Conservation (phyloP, 176 grass and related monocot species). For the Oryza glaberrima region DNA sequence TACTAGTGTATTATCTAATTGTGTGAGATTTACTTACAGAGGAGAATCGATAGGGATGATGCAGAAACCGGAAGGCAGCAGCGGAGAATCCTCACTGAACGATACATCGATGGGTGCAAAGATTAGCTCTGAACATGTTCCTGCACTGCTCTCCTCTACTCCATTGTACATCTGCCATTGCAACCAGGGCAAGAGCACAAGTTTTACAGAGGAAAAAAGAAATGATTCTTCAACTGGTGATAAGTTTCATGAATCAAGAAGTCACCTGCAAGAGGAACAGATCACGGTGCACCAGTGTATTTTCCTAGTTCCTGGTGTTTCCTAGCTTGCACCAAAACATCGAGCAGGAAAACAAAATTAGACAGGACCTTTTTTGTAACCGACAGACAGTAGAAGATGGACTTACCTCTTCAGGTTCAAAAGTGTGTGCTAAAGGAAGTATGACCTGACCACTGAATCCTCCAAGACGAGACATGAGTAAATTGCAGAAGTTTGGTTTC, state of each 20-base stretch:
- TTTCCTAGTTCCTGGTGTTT: slow-evolving; percentile 51
- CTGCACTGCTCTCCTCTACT: slow-evolving; percentile 67
- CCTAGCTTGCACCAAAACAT: slow-evolving; percentile 48
- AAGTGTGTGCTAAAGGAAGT: slow-evolving; percentile 66
- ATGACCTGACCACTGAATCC: slow-evolving; percentile 71
- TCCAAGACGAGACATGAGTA: slow-evolving; percentile 50
- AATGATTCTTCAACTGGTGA: not conserved
- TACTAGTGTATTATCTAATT: not conserved
- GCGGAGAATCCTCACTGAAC: slow-evolving; percentile 82
- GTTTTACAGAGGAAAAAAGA: slow-evolving; percentile 1
- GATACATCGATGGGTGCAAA: slow-evolving; percentile 96
- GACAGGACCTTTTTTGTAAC: not conserved
- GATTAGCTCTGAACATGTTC: slow-evolving; percentile 84
- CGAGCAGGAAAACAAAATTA: not conserved
- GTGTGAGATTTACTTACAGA: slow-evolving; percentile 48
- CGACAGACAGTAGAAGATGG: not conserved
- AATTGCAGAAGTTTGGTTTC: slow-evolving; percentile 61
- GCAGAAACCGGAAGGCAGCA: slow-evolving; percentile 87
- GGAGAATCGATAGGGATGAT: slow-evolving; percentile 85
- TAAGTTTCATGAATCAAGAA: not conserved
- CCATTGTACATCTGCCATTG: slow-evolving; percentile 81
- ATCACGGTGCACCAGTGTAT: slow-evolving; percentile 60
- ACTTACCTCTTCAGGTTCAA: slow-evolving; percentile 75
- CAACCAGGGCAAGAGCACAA: slow-evolving; percentile 2
- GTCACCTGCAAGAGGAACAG: slow-evolving; percentile 84